Evolutionary conservation across 140 eudicot species (phyloP).

Genomic region (Flaveria floridana): DNA sequence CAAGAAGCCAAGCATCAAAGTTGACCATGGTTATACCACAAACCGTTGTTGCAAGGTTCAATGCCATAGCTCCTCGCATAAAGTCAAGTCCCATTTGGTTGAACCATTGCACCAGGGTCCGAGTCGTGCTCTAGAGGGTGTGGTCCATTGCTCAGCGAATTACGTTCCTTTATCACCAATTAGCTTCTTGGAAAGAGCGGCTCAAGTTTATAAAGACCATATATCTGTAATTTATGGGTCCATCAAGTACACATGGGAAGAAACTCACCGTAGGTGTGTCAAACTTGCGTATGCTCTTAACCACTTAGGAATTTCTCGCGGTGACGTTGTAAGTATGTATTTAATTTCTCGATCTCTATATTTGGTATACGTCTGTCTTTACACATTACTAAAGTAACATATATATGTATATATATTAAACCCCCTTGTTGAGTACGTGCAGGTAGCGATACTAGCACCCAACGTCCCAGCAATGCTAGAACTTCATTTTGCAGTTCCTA

Average conservation of each 20-base stretch:
- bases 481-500: constrained; percentile 8
- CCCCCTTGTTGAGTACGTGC: not conserved
- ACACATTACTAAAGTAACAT: not conserved
- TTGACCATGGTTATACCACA: not conserved
- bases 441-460: constrained; percentile 9
- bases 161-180: constrained; percentile 11
- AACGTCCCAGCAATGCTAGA: constrained; percentile 7
- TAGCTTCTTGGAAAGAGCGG: constrained; percentile 14
- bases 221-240: constrained; percentile 18
- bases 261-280: not conserved
- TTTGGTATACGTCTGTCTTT: too few relatives aligned
- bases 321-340: constrained; percentile 4
- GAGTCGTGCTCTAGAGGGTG: not conserved
- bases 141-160: not conserved
- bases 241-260: constrained; percentile 3
- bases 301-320: constrained; percentile 6
- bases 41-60: not conserved
- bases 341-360: too few relatives aligned
- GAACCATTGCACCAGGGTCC: not conserved
- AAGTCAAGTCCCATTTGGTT: not conserved
- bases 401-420: not conserved
- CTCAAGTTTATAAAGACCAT: not conserved
- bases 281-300: constrained; percentile 4
- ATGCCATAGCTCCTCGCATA: not conserved
- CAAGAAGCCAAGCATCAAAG: not conserved